Evolutionary conservation across 768 basidiomycete genomes (phyloP).

Genomic region (Mycena alexandri): DNA sequence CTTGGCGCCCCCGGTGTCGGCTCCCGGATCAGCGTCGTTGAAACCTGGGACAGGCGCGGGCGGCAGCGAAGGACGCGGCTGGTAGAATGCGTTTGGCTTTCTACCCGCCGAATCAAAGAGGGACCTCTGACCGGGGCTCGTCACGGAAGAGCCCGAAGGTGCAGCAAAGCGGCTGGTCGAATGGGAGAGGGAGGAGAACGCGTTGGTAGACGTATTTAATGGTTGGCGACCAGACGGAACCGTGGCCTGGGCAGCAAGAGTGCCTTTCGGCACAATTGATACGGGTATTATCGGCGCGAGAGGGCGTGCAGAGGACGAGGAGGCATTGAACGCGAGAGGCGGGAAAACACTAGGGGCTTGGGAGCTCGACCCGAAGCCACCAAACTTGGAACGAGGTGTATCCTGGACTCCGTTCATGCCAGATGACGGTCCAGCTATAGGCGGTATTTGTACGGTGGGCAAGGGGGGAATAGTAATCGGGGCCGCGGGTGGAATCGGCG

Average conservation of each 20-base stretch:
- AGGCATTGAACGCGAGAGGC: constrained; percentile 25
- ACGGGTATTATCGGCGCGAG: constrained; percentile 26
- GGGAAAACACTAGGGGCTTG: constrained; percentile 29
- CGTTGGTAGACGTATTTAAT: constrained; percentile 21
- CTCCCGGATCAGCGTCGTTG: constrained; percentile 19
- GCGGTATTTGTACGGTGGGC: constrained; percentile 36
- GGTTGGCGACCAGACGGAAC: constrained; percentile 19
- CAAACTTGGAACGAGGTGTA: constrained; percentile 27
- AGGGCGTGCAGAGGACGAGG: constrained; percentile 19
- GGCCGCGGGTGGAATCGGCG: constrained; percentile 37
- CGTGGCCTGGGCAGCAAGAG: constrained; percentile 7
- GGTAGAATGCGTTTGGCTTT: constrained; percentile 76
- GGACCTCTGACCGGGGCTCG: neutral
- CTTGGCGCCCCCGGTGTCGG: constrained; percentile 1
- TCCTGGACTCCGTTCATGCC: constrained; percentile 8
- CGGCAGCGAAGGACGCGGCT: constrained; percentile 57
- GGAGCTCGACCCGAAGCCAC: constrained; percentile 20
- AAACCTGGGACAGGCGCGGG: constrained; percentile 42
- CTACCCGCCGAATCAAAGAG: constrained; percentile 58
- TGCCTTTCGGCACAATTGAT: constrained; percentile 27
- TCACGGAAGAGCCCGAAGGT: constrained; percentile 50
- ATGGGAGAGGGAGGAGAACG: constrained; percentile 38
- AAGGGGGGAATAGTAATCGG: constrained; percentile 46
- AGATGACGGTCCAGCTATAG: neutral
- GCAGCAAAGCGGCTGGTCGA: constrained; percentile 38